phyloP scores from a whole-genome alignment of 192 early-diverging fungal genomes.

The Helicostylum pulchrum region DNA sequence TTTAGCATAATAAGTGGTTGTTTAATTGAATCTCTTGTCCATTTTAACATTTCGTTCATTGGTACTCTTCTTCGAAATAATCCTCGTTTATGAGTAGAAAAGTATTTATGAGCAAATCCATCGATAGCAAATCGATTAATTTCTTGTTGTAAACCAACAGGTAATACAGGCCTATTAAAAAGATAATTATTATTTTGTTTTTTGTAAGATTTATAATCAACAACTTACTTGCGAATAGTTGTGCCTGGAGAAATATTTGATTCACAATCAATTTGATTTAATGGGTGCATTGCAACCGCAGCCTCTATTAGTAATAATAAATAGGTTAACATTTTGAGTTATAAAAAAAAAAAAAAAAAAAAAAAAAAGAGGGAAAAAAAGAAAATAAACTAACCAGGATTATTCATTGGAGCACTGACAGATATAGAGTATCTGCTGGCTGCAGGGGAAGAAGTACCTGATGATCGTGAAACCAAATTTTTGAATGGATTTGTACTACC shows the following conservation, averaged over 20 bases:
- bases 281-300: constrained; percentile 52
- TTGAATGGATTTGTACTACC: constrained; percentile 13
- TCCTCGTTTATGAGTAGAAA: constrained; percentile 81
- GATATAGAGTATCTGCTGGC: constrained; percentile 19
- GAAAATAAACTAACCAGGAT: constrained; percentile 40
- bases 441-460: constrained; percentile 14
- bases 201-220: neutral
- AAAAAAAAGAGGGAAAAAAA: constrained; percentile 7
- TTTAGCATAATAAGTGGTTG: constrained; percentile 81
- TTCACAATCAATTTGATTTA: constrained; percentile 22
- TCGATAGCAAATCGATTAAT: constrained; percentile 76
- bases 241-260: constrained; percentile 8
- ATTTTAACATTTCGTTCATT: constrained; percentile 82
- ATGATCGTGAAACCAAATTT: constrained; percentile 10
- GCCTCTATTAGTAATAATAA: constrained; percentile 42
- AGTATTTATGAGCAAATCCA: constrained; percentile 88
- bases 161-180: constrained; percentile 33
- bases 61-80: constrained; percentile 82
- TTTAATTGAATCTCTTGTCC: constrained; percentile 70
- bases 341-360: constrained; percentile 12
- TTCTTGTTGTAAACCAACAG: constrained; percentile 61
- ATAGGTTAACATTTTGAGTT: neutral
- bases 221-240: constrained; percentile 4
- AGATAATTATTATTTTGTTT: neutral
- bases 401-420: constrained; percentile 42